Percentiles rank a stretch among this genome's conserved stretches.
phyloP scores from a whole-genome alignment of 1,284 basidiomycete species.

The Pholiota adiposa region DNA sequence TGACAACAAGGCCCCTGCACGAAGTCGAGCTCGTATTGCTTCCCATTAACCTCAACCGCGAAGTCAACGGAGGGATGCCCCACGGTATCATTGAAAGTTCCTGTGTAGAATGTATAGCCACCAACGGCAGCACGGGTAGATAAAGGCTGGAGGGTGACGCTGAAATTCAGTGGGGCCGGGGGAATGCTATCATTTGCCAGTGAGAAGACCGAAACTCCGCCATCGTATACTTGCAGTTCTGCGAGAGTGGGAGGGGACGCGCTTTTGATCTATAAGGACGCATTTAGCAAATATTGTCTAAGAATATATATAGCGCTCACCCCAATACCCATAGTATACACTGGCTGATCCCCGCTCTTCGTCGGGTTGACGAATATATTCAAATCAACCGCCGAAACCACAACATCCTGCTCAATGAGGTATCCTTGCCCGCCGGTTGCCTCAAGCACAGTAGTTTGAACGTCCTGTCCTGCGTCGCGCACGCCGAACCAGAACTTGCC shows the following conservation, averaged over 20 bases:
- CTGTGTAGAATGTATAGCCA: not conserved
- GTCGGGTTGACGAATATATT: no score
- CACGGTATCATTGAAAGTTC: not conserved
- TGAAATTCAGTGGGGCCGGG: not conserved
- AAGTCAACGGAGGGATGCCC: not conserved
- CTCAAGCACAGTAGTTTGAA: no score
- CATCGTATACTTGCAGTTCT: not conserved
- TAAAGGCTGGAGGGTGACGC: not conserved
- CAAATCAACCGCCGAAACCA: no score
- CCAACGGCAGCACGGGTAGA: not conserved
- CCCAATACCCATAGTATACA: no score
- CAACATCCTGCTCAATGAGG: no score
- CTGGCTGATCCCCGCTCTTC: no score
- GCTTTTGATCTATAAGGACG: not conserved
- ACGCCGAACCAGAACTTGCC: slow-evolving; percentile 14
- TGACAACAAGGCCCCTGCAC: not conserved
- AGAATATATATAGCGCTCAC: no score
- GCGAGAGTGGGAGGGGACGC: not conserved
- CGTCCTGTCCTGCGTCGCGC: not conserved
- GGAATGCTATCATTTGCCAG: not conserved
- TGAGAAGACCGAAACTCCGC: not conserved
- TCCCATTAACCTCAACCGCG: not conserved
- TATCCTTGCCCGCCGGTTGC: no score
- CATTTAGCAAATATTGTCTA: no score
- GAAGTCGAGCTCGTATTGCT: not conserved